Evolutionary conservation across 768 basidiomycete species (phyloP).

Genomic region (Lactarius sp.): DNA sequence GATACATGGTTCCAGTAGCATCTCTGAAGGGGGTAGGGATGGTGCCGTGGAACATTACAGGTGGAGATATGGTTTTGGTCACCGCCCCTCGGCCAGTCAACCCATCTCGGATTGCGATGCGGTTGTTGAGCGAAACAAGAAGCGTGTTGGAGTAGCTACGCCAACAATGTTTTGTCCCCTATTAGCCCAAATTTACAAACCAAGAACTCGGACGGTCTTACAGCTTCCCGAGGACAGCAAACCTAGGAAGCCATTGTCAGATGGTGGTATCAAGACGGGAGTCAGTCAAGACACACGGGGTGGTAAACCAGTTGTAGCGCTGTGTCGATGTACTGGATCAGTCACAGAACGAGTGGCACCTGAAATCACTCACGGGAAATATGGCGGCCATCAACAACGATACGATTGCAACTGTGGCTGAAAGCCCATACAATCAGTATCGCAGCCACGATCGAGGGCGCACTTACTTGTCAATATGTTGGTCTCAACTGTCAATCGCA

Average conservation of each 20-base stretch:
- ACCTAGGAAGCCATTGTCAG: not conserved
- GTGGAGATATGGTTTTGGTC: no score
- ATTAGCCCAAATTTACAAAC: not conserved
- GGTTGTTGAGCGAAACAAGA: constrained; percentile 15
- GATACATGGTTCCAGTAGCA: no score
- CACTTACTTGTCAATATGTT: constrained; percentile 4
- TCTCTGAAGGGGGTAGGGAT: no score
- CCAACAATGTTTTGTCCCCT: not conserved
- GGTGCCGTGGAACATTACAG: no score
- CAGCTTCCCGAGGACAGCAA: constrained; percentile 11
- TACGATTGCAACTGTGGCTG: not conserved
- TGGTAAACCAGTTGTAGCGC: constrained; percentile 10
- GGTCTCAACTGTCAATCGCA: constrained; percentile 9
- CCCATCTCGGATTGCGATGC: constrained; percentile 7
- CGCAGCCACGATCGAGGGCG: not conserved
- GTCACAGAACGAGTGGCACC: not conserved
- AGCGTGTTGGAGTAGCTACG: constrained; percentile 13
- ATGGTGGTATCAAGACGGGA: not conserved
- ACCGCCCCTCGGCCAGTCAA: not conserved
- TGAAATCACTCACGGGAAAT: not conserved
- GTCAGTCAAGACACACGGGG: not conserved
- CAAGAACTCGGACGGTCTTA: not conserved
- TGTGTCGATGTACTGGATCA: not conserved
- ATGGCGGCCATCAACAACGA: not conserved
- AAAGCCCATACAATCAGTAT: not conserved